phyloP scores from a whole-genome alignment of 805 yeast genomes.

The Candida peoriensis region DNA sequence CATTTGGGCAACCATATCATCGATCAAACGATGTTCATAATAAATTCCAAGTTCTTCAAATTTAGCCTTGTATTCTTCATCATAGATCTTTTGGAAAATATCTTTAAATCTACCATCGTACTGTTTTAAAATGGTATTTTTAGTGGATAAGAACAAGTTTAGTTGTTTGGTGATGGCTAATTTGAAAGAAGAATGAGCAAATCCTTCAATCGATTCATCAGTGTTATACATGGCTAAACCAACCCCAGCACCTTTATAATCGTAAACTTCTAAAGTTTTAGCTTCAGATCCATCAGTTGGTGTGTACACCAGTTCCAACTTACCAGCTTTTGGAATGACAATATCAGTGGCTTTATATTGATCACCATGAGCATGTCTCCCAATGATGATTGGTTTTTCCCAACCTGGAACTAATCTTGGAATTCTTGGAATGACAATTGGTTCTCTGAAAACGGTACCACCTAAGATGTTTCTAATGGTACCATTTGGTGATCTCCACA shows the following conservation, averaged over 20 bases:
- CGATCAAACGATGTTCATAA: slow-evolving; percentile 79
- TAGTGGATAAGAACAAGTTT: slow-evolving; percentile 67
- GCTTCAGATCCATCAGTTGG: slow-evolving; percentile 54
- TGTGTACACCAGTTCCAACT: slow-evolving; percentile 58
- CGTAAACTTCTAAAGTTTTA: slow-evolving; percentile 47
- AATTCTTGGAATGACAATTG: slow-evolving; percentile 71
- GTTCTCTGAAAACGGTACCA: slow-evolving; percentile 83
- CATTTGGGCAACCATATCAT: slow-evolving; percentile 90
- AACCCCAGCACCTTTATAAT: slow-evolving; percentile 65
- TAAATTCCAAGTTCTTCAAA: slow-evolving; percentile 60
- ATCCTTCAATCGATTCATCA: slow-evolving; percentile 68
- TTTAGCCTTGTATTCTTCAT: slow-evolving; percentile 45
- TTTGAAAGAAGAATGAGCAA: slow-evolving; percentile 77
- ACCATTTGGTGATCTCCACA: slow-evolving; percentile 88
- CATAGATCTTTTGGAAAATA: slow-evolving; percentile 66
- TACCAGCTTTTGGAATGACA: slow-evolving; percentile 62
- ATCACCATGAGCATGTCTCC: slow-evolving; percentile 84
- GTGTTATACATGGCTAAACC: slow-evolving; percentile 83
- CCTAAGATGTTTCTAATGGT: slow-evolving; percentile 77
- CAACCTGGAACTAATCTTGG: slow-evolving; percentile 76
- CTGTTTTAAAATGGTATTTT: slow-evolving; percentile 76
- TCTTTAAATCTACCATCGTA: slow-evolving; percentile 83
- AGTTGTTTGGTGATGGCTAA: slow-evolving; percentile 61
- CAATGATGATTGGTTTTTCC: slow-evolving; percentile 79
- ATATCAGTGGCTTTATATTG: slow-evolving; percentile 80